Evolutionary conservation across 2,329 filamentous ascomycete species (phyloP).

Genomic region (Aspergillus quadrilineatus): DNA sequence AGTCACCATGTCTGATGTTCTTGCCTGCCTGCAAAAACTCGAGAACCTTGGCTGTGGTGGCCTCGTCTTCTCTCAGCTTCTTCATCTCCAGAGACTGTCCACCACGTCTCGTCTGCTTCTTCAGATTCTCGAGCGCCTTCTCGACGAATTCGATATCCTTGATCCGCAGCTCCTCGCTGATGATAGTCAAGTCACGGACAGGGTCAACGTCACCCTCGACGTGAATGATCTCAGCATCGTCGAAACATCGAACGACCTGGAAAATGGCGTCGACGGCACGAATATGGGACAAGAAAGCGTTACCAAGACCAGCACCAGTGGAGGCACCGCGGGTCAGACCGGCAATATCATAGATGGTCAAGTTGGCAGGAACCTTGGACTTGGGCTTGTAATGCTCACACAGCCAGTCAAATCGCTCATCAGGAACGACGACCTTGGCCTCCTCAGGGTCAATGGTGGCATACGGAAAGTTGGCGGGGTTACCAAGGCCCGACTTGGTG

Average conservation of each 20-base stretch:
- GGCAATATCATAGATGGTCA: conserved; percentile 98
- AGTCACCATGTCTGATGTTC: conserved; percentile 86
- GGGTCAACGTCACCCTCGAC: conserved; percentile 98
- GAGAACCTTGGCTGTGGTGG: conserved; percentile 86
- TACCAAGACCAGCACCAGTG: conserved; percentile 94
- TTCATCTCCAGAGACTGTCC: conserved; percentile 97
- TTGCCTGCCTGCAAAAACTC: conserved; percentile 82
- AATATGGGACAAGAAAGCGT: conserved; percentile 97
- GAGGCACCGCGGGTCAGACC: conserved; percentile 94
- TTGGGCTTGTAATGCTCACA: conserved; percentile 97
- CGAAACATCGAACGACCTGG: conserved; percentile 94
- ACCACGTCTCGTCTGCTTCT: conserved; percentile 92
- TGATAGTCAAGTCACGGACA: conserved; percentile 89
- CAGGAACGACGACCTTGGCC: conserved; percentile 93
- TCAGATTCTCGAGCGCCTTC: conserved; percentile 86
- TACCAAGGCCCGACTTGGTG: conserved; percentile 94
- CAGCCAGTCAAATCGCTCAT: conserved; percentile 94
- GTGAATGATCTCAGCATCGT: conserved; percentile 99
- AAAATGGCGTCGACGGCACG: conserved; percentile 97
- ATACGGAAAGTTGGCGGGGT: conserved; percentile 99
- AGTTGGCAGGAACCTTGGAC: conserved; percentile 91
- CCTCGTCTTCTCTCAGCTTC: conserved; percentile 92
- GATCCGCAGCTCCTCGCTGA: conserved; percentile 90
- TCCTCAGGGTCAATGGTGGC: conserved; percentile 99
- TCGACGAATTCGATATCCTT: conserved; percentile 99